These are phyloP conservation scores for Ganoderma lingzhi DNA, from an alignment of 1,284 basidiomycete species.

Conservation along the genomic window DNA sequence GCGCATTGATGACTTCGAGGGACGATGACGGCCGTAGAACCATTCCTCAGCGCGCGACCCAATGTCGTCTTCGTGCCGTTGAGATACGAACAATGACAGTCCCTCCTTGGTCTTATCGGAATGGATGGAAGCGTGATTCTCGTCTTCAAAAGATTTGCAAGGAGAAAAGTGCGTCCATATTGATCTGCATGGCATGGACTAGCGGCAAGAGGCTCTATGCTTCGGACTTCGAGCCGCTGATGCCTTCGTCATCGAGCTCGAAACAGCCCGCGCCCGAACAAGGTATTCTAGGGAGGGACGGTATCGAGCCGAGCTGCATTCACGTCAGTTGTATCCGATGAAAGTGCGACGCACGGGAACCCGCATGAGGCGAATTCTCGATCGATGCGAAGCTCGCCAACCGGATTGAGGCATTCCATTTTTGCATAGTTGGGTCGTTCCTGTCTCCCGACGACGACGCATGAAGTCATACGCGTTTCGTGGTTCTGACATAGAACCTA, in stretches of 20 bases:
- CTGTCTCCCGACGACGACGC: slow-evolving; percentile 53
- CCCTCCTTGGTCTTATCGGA: slow-evolving; percentile 86
- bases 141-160: slow-evolving; percentile 89
- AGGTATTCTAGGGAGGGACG: slow-evolving; percentile 82
- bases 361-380: slow-evolving; percentile 69
- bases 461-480: slow-evolving; percentile 80
- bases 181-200: slow-evolving; percentile 87
- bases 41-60: slow-evolving; percentile 84
- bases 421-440: slow-evolving; percentile 64
- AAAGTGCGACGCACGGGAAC: slow-evolving; percentile 37
- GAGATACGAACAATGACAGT: slow-evolving; percentile 88
- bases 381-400: slow-evolving; percentile 74
- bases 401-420: slow-evolving; percentile 79
- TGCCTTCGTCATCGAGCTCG: slow-evolving; percentile 70
- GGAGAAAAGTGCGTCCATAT: slow-evolving; percentile 85
- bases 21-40: slow-evolving; percentile 87
- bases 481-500: slow-evolving; percentile 45
- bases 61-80: slow-evolving; percentile 81
- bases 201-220: slow-evolving; percentile 78
- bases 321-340: neutral
- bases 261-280: slow-evolving; percentile 67
- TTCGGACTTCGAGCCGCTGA: slow-evolving; percentile 67
- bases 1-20: slow-evolving; percentile 69
- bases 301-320: slow-evolving; percentile 75
- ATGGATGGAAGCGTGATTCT: slow-evolving; percentile 85